Evolutionary conservation across 2,329 filamentous ascomycete genomes (phyloP).

Genomic region (Colletotrichum tamarilloi): DNA sequence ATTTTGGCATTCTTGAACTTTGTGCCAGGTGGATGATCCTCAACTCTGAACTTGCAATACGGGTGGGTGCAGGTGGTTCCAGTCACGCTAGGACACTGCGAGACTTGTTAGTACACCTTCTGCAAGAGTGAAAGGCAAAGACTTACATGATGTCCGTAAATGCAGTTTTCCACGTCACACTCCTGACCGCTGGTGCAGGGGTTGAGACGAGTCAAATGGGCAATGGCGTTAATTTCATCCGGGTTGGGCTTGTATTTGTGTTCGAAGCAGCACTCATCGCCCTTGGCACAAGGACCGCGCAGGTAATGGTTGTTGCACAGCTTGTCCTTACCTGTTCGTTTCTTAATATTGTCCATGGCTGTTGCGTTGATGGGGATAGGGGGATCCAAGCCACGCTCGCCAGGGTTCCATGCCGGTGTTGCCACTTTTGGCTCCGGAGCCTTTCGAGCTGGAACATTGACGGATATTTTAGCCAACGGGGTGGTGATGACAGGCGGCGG

Average conservation of each 20-base stretch:
- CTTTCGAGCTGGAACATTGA: constrained; percentile 33
- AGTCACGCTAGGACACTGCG: constrained; percentile 64
- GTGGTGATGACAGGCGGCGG: constrained; percentile 57
- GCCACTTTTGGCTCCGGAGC: constrained; percentile 37
- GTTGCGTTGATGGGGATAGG: constrained; percentile 57
- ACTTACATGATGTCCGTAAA: constrained; percentile 72
- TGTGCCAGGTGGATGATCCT: constrained; percentile 68
- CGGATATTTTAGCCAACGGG: constrained; percentile 50
- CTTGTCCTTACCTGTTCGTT: constrained; percentile 64
- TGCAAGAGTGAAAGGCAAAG: constrained; percentile 28
- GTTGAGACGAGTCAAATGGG: constrained; percentile 65
- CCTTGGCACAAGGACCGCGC: constrained; percentile 66
- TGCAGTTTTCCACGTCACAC: constrained; percentile 68
- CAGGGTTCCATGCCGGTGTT: constrained; percentile 62
- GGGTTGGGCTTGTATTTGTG: constrained; percentile 64
- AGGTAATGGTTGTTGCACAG: constrained; percentile 73
- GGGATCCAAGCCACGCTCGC: constrained; percentile 64
- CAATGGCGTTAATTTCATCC: constrained; percentile 68
- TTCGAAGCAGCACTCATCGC: constrained; percentile 65
- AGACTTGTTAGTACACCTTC: constrained; percentile 7
- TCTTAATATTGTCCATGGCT: constrained; percentile 66
- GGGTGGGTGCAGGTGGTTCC: constrained; percentile 64
- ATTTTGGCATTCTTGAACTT: constrained; percentile 56
- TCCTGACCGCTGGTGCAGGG: constrained; percentile 68
- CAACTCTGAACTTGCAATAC: constrained; percentile 64